Evolutionary conservation across 371 early-diverging fungal genomes (phyloP).

Genomic region (Zopfochytrium polystomum): DNA sequence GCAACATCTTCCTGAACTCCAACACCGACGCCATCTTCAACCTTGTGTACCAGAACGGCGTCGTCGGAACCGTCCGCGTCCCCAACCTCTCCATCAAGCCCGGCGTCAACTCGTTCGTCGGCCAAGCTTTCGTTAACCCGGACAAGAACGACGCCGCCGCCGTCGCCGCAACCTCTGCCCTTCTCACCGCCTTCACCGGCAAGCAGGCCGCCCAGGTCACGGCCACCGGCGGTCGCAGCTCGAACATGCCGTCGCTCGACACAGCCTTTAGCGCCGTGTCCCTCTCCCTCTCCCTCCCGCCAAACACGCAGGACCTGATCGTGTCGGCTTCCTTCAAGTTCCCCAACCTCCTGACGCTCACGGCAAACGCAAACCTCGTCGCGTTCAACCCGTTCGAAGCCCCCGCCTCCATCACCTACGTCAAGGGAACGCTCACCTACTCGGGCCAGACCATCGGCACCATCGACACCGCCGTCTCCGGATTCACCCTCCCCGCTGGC

Average conservation of each 20-base stretch:
- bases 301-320: conserved; percentile 1
- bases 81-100: conserved; percentile 4
- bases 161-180: no score
- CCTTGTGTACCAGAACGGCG: conserved; percentile 6
- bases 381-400: conserved; percentile 19
- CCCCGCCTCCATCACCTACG: conserved; percentile 5
- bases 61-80: conserved; percentile 7
- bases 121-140: background rate
- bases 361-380: background rate
- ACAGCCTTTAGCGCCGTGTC: conserved; percentile 7
- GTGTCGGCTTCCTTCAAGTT: no score
- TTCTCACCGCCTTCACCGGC: conserved; percentile 7
- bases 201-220: background rate
- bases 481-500: conserved; percentile 8
- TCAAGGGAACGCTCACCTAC: conserved; percentile 9
- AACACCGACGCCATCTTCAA: conserved; percentile 12
- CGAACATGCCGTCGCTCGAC: conserved; percentile 2
- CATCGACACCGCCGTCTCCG: background rate
- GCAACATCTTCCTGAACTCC: conserved; percentile 4
- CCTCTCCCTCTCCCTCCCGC: conserved; percentile 6
- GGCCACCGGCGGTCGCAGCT: conserved; percentile 3
- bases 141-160: conserved; percentile 4
- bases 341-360: no score
- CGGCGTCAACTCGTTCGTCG: conserved; percentile 3
- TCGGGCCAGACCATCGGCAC: conserved; percentile 7